phyloP scores from a whole-genome alignment of 2,329 filamentous ascomycete species.

The Ophiocordyceps sinensis region DNA sequence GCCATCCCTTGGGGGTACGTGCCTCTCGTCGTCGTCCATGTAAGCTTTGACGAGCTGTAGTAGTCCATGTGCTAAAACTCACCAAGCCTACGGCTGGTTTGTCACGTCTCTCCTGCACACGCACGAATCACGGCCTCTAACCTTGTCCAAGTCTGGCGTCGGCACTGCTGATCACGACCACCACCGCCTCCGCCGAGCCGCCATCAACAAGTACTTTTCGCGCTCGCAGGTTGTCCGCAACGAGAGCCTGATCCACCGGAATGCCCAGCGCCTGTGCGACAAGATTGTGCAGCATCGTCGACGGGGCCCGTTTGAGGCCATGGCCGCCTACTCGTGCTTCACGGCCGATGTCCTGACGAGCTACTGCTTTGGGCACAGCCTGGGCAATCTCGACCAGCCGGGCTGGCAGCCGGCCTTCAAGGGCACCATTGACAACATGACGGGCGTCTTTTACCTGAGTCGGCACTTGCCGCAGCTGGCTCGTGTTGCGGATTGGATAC shows the following conservation, averaged over 20 bases:
- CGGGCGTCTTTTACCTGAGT: neutral
- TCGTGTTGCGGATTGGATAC: neutral
- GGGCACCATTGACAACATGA: neutral
- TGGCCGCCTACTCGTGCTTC: constrained; percentile 17
- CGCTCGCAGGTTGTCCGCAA: constrained; percentile 13
- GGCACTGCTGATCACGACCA: neutral
- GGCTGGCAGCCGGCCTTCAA: neutral
- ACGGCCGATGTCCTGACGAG: constrained; percentile 18
- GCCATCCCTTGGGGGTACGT: neutral
- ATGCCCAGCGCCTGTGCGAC: constrained; percentile 14
- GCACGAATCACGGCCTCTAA: no score
- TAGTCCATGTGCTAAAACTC: no score
- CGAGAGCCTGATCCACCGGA: constrained; percentile 12
- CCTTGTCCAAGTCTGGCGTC: no score
- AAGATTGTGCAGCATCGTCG: constrained; percentile 8
- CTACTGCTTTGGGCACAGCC: constrained; percentile 17
- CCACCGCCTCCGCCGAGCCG: constrained; percentile 6
- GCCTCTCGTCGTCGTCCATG: no score
- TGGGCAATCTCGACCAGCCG: constrained; percentile 3
- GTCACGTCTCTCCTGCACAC: no score
- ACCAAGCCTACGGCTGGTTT: no score
- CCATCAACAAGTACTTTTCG: constrained; percentile 17
- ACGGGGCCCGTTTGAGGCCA: neutral
- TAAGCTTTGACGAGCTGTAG: no score
- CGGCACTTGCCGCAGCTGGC: neutral